Percentiles rank a stretch among this genome's conserved stretches.
These are phyloP conservation scores for Echium plantagineum DNA, from an alignment of 257 asterid species.

Conservation along the genomic window DNA sequence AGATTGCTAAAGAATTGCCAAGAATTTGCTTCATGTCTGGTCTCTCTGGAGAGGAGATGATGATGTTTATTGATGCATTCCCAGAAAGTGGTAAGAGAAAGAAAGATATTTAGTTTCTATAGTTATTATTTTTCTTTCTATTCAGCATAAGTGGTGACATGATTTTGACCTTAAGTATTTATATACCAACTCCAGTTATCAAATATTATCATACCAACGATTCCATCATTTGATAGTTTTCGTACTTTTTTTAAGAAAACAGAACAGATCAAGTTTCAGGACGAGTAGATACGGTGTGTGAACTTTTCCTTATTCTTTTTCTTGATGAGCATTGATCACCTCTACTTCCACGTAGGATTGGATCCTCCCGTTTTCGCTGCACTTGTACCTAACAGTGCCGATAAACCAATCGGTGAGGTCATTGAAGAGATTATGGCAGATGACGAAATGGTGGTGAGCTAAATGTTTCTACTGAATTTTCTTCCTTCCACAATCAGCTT, in stretches of 20 bases:
- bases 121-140: background rate
- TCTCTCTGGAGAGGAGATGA: conserved; percentile 95
- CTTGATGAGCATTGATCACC: background rate
- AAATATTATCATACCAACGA: background rate
- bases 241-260: background rate
- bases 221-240: background rate
- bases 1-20: conserved; percentile 75
- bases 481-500: background rate
- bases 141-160: background rate
- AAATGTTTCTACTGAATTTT: background rate
- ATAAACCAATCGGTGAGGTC: conserved; percentile 61
- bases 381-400: conserved; percentile 74
- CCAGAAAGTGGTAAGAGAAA: conserved; percentile 59
- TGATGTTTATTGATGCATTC: conserved; percentile 90
- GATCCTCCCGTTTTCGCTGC: conserved; percentile 74
- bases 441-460: conserved; percentile 70
- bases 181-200: too few species aligned
- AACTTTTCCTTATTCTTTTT: background rate
- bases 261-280: background rate
- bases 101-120: background rate
- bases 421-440: conserved; percentile 91
- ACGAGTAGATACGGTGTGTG: background rate
- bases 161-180: background rate
- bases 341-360: conserved; percentile 31
- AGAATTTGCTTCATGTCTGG: conserved; percentile 90